phyloP scores from a whole-genome alignment of 2,329 filamentous ascomycete genomes.

The Aspergillus tamarii region DNA sequence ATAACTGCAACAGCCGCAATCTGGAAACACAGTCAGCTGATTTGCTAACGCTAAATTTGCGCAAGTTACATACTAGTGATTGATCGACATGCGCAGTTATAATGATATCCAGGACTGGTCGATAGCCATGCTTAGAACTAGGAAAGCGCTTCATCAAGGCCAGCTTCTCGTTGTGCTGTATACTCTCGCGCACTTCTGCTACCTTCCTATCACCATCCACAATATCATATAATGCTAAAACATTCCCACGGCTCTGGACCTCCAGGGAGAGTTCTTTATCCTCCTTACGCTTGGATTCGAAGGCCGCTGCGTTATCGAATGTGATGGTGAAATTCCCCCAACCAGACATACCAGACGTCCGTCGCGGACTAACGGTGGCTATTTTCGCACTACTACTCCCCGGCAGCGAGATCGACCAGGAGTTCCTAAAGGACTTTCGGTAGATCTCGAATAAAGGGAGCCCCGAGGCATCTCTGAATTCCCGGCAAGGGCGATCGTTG shows the following conservation, averaged over 20 bases:
- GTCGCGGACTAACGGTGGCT: slow-evolving; percentile 10
- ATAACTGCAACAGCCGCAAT: slow-evolving; percentile 1
- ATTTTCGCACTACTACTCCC: slow-evolving; percentile 23
- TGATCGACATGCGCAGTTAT: slow-evolving; percentile 30
- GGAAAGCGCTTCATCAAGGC: slow-evolving; percentile 16
- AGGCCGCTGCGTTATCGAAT: slow-evolving; percentile 28
- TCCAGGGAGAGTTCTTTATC: slow-evolving; percentile 25
- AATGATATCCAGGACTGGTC: slow-evolving; percentile 30
- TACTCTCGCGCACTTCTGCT: slow-evolving; percentile 23
- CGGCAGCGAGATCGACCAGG: slow-evolving; percentile 28
- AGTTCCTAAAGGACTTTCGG: slow-evolving; percentile 15
- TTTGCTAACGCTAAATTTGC: no score
- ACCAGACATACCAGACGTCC: slow-evolving; percentile 11
- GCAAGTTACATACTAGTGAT: slow-evolving; percentile 24
- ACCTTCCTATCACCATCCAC: slow-evolving; percentile 28
- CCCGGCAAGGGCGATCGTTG: slow-evolving; percentile 25
- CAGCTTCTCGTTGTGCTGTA: slow-evolving; percentile 22
- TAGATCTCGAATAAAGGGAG: slow-evolving; percentile 33
- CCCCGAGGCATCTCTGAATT: slow-evolving; percentile 33
- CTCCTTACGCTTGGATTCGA: slow-evolving; percentile 17
- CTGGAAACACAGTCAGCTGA: not conserved
- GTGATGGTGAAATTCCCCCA: slow-evolving; percentile 23
- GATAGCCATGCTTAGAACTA: slow-evolving; percentile 22
- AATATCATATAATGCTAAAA: slow-evolving; percentile 22
- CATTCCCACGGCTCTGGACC: slow-evolving; percentile 21